Evolutionary conservation across 2,329 filamentous ascomycete genomes (phyloP), one percentile per base, ranked within the genome.

Genomic region (Fusarium sp.): DNA sequence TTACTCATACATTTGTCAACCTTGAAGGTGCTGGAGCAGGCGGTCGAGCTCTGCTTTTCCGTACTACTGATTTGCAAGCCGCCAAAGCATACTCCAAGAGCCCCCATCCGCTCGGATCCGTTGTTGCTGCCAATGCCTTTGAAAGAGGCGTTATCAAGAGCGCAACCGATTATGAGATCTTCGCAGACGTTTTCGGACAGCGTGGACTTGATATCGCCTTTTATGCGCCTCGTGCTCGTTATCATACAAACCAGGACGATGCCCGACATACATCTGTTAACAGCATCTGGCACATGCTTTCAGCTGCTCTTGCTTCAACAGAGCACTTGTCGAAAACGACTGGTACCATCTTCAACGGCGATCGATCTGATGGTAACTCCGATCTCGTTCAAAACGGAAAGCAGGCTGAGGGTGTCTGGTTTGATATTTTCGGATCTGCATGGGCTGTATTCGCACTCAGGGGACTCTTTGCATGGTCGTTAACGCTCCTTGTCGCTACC

Each of bases 11-110:
- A 0, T 98, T 99, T 77, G 83, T 98, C 70, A 99, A 99, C 73
- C 88, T 99, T 18, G 96, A 99, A 80, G 96, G 96, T 14, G 95
- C 95, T 42, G 96, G 95, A 51, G 95, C 95, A 14, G 96, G 96
- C 13, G 94, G 95, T 1, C 88, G 93, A 62, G 94, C 95, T 6
- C 91, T 91, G 13, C 83, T 98, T 4, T 98, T 99, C 81, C 89
- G 96, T 62, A 91, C 91, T 54, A 95, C 94, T 1, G 96, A 98
- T 79, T 88, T 91, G 5, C 91, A 98, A 79, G 90, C 97, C 25
- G 95, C 94, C 1, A 87, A 86, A 63, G 91, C 92, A 31, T 98
- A 98, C 79, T 85, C 86, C 58, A 86, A 86, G 28, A 87, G 88
- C 26, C 85, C 87, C 23, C 85, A 94, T 78, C 95, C 96, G 0